Evolutionary conservation across 176 grass and related monocot genomes (phyloP).

Genomic region (Avena eriantha): DNA sequence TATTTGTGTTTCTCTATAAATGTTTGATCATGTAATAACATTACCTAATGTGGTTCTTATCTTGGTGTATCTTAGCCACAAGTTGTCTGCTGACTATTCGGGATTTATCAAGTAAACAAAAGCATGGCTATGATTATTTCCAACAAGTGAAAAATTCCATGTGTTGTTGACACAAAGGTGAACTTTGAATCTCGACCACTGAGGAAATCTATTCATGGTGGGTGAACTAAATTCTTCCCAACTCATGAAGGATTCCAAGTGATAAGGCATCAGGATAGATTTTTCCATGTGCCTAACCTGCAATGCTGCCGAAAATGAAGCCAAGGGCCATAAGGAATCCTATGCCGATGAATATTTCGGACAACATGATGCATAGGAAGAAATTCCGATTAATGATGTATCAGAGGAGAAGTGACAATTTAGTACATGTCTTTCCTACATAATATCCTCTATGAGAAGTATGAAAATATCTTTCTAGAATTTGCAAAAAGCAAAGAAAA

Average conservation of each 20-base stretch:
- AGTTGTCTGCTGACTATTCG: conserved; percentile 45
- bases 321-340: conserved; percentile 50
- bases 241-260: conserved; percentile 46
- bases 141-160: background rate
- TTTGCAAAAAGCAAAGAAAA: background rate
- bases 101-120: conserved; percentile 37
- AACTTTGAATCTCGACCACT: conserved; percentile 11
- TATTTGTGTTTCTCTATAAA: conserved; percentile 33
- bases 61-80: conserved; percentile 31
- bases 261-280: conserved; percentile 56
- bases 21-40: conserved; percentile 14
- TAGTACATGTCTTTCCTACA: background rate
- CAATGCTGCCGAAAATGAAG: conserved; percentile 46
- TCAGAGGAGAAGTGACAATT: background rate
- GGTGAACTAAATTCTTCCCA: conserved; percentile 53
- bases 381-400: conserved; percentile 38
- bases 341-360: conserved; percentile 56
- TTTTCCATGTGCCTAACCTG: conserved; percentile 52
- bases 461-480: conserved; percentile 24
- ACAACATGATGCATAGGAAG: conserved; percentile 40
- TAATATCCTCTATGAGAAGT: conserved; percentile 21
- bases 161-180: conserved; percentile 49
- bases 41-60: conserved; percentile 45
- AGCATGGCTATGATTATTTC: background rate
- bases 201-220: conserved; percentile 45